These are phyloP conservation scores for Xylona heveae DNA, from an alignment of 495 filamentous ascomycete genomes.

Conservation along the genomic window DNA sequence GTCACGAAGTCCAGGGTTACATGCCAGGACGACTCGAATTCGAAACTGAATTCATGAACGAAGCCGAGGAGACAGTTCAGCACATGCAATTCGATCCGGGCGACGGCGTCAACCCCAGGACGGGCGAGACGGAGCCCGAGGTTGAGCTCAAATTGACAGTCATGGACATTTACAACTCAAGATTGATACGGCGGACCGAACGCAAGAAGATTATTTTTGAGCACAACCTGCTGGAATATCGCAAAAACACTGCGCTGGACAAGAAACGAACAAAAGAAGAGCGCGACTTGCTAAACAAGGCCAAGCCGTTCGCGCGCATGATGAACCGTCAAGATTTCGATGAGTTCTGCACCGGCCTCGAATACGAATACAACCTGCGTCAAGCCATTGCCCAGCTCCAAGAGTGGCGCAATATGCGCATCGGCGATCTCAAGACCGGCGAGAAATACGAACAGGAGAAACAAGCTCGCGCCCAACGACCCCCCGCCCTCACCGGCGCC, in stretches of 20 bases:
- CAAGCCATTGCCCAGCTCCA: slow-evolving; percentile 80
- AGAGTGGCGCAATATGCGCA: slow-evolving; percentile 74
- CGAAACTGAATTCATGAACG: slow-evolving; percentile 93
- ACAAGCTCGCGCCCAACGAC: slow-evolving; percentile 43
- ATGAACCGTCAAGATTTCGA: slow-evolving; percentile 90
- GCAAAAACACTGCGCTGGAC: slow-evolving; percentile 66
- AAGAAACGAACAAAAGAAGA: slow-evolving; percentile 97
- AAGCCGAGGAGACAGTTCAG: slow-evolving; percentile 94
- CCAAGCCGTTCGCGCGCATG: slow-evolving; percentile 89
- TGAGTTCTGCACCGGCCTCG: slow-evolving; percentile 55
- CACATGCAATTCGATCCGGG: slow-evolving; percentile 96
- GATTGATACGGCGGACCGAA: slow-evolving; percentile 77
- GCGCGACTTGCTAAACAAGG: slow-evolving; percentile 68
- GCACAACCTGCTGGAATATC: slow-evolving; percentile 77
- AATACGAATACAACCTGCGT: slow-evolving; percentile 78
- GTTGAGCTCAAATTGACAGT: slow-evolving; percentile 95
- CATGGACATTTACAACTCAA: slow-evolving; percentile 95
- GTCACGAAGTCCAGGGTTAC: slow-evolving; percentile 94
- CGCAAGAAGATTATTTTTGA: slow-evolving; percentile 94
- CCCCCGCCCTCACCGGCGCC: slow-evolving; percentile 40
- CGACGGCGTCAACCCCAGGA: slow-evolving; percentile 66
- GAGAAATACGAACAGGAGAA: slow-evolving; percentile 95
- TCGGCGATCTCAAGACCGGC: slow-evolving; percentile 63
- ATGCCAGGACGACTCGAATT: slow-evolving; percentile 98
- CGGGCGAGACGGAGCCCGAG: slow-evolving; percentile 73